phyloP scores from a whole-genome alignment of 1,284 basidiomycete genomes.

The Leccinum pallidistipes region DNA sequence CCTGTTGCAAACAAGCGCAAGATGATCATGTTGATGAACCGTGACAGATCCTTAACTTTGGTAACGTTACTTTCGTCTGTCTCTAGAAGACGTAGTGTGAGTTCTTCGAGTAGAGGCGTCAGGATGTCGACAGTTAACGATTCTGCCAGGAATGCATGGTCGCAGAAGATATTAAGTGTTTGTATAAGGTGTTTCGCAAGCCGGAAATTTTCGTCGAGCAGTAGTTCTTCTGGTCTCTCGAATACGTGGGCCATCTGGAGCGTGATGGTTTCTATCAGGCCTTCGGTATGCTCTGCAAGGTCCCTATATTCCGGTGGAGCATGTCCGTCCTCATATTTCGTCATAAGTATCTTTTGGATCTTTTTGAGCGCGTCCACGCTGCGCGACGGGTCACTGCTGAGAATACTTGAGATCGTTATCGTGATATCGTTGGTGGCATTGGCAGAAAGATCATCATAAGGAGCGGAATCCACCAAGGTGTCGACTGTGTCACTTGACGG shows the following conservation, averaged over 20 bases:
- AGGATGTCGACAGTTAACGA: constrained; percentile 80
- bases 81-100: constrained; percentile 87
- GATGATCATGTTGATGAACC: constrained; percentile 98
- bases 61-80: constrained; percentile 81
- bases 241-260: constrained; percentile 90
- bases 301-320: constrained; percentile 69
- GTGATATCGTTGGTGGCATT: constrained; percentile 58
- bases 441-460: constrained; percentile 21
- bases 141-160: constrained; percentile 79
- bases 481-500: constrained; percentile 28
- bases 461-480: constrained; percentile 28
- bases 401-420: constrained; percentile 77
- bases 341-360: constrained; percentile 78
- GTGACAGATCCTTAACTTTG: constrained; percentile 85
- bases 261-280: constrained; percentile 85
- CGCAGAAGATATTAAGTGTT: constrained; percentile 89
- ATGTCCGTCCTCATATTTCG: constrained; percentile 71
- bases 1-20: constrained; percentile 91
- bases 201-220: constrained; percentile 78
- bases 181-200: constrained; percentile 96
- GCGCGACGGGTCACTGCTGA: constrained; percentile 80
- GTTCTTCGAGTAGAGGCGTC: constrained; percentile 79
- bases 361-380: constrained; percentile 95
- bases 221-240: constrained; percentile 72
- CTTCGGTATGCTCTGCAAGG: constrained; percentile 81